Conservation (phyloP, 2,329 filamentous ascomycete genomes). For the Fusarium coicis region DNA sequence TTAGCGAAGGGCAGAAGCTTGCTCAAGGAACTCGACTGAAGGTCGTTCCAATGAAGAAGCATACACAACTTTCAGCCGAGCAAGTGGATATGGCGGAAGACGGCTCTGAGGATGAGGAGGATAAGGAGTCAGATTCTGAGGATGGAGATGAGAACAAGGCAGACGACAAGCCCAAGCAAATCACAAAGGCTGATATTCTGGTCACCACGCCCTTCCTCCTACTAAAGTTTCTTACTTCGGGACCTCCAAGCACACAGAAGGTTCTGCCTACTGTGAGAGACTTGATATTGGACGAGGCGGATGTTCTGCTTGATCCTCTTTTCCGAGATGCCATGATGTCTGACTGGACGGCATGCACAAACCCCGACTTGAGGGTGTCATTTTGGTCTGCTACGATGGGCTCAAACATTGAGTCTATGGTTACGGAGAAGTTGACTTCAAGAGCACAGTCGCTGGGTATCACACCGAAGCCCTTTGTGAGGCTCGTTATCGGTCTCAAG, state of each 20-base stretch:
- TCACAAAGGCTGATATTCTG: conserved; percentile 52
- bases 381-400: conserved; percentile 99
- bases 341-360: conserved; percentile 83
- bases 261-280: conserved; percentile 75
- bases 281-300: conserved; percentile 91
- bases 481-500: conserved; percentile 94
- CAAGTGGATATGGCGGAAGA: conserved; percentile 52
- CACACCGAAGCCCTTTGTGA: conserved; percentile 68
- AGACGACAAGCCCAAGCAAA: conserved; percentile 43
- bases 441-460: conserved; percentile 57
- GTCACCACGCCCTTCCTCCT: conserved; percentile 68
- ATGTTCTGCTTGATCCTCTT: conserved; percentile 89
- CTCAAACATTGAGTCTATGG: conserved; percentile 86
- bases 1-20: conserved; percentile 87
- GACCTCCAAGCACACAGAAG: conserved; percentile 57
- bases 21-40: conserved; percentile 79
- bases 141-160: conserved; percentile 42
- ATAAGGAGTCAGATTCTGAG: conserved; percentile 53
- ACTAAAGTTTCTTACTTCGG: conserved; percentile 73
- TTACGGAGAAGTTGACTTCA: conserved; percentile 72
- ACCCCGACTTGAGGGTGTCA: conserved; percentile 75
- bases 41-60: conserved; percentile 85
- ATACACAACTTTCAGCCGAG: conserved; percentile 73
- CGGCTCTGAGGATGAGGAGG: conserved; percentile 54
- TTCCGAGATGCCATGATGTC: conserved; percentile 89